A percentile compares a stretch with the other conserved stretches of the same genome.
Conservation (phyloP, 1,284 basidiomycete species). For the Cronartium quercuum region DNA sequence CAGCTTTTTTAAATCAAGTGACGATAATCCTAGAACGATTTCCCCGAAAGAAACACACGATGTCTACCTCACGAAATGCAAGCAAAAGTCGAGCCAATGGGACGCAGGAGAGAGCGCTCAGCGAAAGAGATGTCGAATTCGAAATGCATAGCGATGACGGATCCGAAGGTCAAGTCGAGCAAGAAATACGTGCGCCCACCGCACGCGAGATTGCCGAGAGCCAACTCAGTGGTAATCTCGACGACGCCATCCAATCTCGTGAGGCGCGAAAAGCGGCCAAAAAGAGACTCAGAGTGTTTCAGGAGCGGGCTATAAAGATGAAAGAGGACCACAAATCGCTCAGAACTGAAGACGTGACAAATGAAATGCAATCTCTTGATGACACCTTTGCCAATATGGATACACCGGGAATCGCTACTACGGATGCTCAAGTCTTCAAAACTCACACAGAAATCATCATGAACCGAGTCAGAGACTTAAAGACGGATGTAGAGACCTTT, state of each 20-base stretch:
- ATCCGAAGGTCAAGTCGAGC: background rate
- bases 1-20: too few relatives aligned
- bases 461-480: conserved; percentile 75
- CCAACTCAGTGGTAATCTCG: background rate
- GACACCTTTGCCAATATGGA: background rate
- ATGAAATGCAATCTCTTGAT: background rate
- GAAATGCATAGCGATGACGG: background rate
- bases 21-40: too few relatives aligned
- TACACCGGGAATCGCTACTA: conserved; percentile 45
- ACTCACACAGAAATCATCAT: conserved; percentile 48
- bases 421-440: conserved; percentile 45
- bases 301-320: background rate
- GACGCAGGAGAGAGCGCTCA: too few relatives aligned
- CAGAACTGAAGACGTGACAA: background rate
- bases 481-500: conserved; percentile 70
- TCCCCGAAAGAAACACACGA: too few relatives aligned
- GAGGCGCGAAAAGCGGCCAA: background rate
- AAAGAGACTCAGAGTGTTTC: background rate
- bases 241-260: background rate
- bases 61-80: too few relatives aligned
- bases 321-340: background rate
- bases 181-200: background rate
- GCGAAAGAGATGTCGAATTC: background rate
- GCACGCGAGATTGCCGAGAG: background rate
- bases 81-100: too few relatives aligned